These are phyloP conservation scores for Torulaspora pretoriensis DNA, from an alignment of 1,139 yeast genomes.

Conservation along the genomic window DNA sequence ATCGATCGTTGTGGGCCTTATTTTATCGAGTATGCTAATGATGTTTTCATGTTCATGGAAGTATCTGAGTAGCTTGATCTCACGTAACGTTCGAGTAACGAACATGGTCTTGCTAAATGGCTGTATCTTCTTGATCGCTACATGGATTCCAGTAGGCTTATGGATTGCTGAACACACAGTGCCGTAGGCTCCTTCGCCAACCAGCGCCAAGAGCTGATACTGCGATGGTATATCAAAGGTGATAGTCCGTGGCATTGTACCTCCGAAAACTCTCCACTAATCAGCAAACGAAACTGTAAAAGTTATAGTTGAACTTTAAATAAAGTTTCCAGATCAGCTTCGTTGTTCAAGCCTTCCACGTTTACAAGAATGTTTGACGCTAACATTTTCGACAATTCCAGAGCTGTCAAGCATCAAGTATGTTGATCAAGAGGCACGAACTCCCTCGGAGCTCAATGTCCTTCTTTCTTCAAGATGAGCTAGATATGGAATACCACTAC, in stretches of 20 bases:
- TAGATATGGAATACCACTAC: no score
- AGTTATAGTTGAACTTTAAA: background rate
- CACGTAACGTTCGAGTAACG: slow-evolving; percentile 85
- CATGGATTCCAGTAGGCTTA: slow-evolving; percentile 64
- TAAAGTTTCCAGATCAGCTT: no score
- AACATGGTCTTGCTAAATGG: slow-evolving; percentile 83
- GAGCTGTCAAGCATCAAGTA: background rate
- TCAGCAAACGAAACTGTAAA: background rate
- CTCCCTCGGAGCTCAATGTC: background rate
- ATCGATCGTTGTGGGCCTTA: slow-evolving; percentile 66
- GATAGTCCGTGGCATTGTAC: slow-evolving; percentile 44
- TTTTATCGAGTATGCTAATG: slow-evolving; percentile 88
- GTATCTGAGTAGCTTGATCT: slow-evolving; percentile 78
- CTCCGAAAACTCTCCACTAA: background rate
- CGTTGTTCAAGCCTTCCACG: background rate
- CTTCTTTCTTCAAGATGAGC: no score
- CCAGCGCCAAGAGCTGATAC: slow-evolving; percentile 74
- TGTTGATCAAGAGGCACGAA: slow-evolving; percentile 1
- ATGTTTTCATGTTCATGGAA: slow-evolving; percentile 90
- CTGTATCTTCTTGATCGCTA: slow-evolving; percentile 91
- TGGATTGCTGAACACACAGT: slow-evolving; percentile 90
- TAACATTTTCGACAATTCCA: background rate
- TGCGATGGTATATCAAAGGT: slow-evolving; percentile 85
- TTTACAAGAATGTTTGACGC: background rate
- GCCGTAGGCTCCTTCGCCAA: slow-evolving; percentile 98